Percentiles rank a stretch among this genome's conserved stretches.
Conservation (phyloP, 805 yeast genomes). For the Starmerella bacillaris region DNA sequence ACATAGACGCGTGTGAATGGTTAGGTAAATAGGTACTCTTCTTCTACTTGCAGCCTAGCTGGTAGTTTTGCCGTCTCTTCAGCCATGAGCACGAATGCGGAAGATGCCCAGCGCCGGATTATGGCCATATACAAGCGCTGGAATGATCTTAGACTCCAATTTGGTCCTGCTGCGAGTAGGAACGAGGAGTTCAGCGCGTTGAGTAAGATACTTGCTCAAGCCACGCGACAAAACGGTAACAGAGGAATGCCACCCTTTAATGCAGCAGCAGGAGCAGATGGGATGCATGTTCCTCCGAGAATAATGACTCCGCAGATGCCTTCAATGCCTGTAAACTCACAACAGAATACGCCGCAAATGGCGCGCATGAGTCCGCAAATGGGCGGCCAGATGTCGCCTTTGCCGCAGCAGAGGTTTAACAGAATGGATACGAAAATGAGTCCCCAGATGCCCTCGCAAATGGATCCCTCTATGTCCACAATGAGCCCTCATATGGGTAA, state of each 20-base stretch:
- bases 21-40: too few species aligned
- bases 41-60: too few species aligned
- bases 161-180: slow-evolving; percentile 17
- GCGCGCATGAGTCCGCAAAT: slow-evolving; percentile 4
- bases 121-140: slow-evolving; percentile 19
- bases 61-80: too few species aligned
- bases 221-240: slow-evolving; percentile 12
- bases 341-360: background rate
- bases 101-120: slow-evolving; percentile 15
- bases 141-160: slow-evolving; percentile 16
- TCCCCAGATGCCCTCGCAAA: slow-evolving; percentile 1
- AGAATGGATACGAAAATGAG: slow-evolving; percentile 1
- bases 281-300: background rate
- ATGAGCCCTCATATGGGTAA: background rate
- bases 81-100: slow-evolving; percentile 12
- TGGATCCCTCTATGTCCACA: background rate
- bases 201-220: slow-evolving; percentile 12
- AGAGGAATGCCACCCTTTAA: background rate
- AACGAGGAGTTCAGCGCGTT: slow-evolving; percentile 20
- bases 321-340: background rate
- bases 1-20: too few species aligned
- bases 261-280: too few species aligned
- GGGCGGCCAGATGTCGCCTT: slow-evolving; percentile 1
- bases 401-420: background rate
- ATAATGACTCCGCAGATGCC: slow-evolving; percentile 1